A percentile compares a stretch with the other conserved stretches of the same genome.
phyloP scores from a whole-genome alignment of 345 rosid species.

The Aquilaria yunnanensis region DNA sequence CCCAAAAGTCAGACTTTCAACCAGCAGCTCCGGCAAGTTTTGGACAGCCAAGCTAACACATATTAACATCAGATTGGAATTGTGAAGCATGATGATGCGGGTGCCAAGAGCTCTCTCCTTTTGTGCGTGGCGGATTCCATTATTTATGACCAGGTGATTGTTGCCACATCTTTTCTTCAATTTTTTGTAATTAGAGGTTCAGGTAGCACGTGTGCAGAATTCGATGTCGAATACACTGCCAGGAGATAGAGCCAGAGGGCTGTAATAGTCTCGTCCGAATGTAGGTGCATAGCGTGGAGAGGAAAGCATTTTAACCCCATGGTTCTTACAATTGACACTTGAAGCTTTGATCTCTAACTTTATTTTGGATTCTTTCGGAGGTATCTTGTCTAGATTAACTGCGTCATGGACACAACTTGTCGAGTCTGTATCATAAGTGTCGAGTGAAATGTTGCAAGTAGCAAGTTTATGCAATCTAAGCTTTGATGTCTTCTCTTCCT shows the following conservation, averaged over 20 bases:
- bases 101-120: neutral
- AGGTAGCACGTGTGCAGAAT: constrained; percentile 13
- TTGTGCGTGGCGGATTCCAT: constrained; percentile 11
- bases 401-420: too few species aligned
- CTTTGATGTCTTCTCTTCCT: too few species aligned
- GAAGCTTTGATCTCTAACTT: neutral
- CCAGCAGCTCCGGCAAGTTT: constrained; percentile 30
- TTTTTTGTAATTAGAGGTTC: constrained; percentile 30
- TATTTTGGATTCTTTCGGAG: neutral
- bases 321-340: constrained; percentile 7
- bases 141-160: constrained; percentile 20
- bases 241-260: neutral
- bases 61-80: constrained; percentile 11
- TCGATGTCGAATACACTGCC: constrained; percentile 6
- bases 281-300: too few species aligned
- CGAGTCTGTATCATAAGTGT: too few species aligned
- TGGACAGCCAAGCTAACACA: constrained; percentile 41
- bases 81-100: constrained; percentile 15
- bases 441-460: too few species aligned
- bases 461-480: too few species aligned
- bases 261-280: too few species aligned
- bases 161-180: constrained; percentile 10
- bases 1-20: constrained; percentile 30
- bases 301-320: neutral
- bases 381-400: too few species aligned